phyloP scores from a whole-genome alignment of 2,329 filamentous ascomycete genomes.

The Paracoccidioides lutzii region DNA sequence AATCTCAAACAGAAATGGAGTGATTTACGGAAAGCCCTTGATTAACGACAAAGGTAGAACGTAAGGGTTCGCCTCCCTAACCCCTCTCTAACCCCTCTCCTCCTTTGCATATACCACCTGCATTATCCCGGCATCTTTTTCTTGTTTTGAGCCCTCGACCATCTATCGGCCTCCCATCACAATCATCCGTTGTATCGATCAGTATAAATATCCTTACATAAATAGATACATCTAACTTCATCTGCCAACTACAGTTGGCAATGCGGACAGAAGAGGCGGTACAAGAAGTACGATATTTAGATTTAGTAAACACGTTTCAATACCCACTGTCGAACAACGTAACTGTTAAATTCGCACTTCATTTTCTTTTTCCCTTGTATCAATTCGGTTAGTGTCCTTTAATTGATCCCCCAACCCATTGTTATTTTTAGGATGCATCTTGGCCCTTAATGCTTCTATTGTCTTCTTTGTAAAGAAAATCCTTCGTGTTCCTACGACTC shows the following conservation, averaged over 20 bases:
- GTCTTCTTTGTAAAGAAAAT: too few species aligned
- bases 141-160: neutral
- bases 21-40: slow-evolving; percentile 50
- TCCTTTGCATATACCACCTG: neutral
- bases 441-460: too few species aligned
- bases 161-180: neutral
- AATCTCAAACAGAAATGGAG: slow-evolving; percentile 63
- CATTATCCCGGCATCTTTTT: neutral
- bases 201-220: slow-evolving; percentile 1
- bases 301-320: too few species aligned
- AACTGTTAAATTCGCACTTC: too few species aligned
- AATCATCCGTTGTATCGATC: neutral
- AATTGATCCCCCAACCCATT: too few species aligned
- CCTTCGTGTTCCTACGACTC: too few species aligned
- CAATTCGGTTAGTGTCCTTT: too few species aligned
- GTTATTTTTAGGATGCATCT: too few species aligned
- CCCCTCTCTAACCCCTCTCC: neutral
- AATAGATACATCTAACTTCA: neutral
- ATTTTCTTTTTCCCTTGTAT: too few species aligned
- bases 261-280: neutral
- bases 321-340: too few species aligned
- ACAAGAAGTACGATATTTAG: neutral
- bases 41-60: slow-evolving; percentile 17
- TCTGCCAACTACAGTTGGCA: neutral
- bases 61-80: neutral